phyloP scores from a whole-genome alignment of 2,329 filamentous ascomycete species.

The Talaromyces rugulosus region DNA sequence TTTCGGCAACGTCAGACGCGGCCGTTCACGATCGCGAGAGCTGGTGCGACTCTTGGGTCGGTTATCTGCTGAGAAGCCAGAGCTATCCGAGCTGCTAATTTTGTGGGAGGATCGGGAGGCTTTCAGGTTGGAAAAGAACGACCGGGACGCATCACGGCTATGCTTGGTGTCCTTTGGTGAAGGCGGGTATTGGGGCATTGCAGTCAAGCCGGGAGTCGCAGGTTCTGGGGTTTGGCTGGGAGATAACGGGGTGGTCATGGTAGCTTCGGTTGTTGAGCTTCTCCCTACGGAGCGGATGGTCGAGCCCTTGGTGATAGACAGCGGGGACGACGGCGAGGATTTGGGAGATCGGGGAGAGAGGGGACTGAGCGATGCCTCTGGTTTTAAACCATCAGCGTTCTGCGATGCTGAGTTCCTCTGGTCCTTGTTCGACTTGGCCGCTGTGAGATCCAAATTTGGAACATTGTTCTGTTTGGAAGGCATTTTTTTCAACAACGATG shows the following conservation, averaged over 20 bases:
- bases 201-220: slow-evolving; percentile 40
- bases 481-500: slow-evolving; percentile 25
- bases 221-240: slow-evolving; percentile 24
- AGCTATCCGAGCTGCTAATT: slow-evolving; percentile 38
- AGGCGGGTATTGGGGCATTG: slow-evolving; percentile 42
- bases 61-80: slow-evolving; percentile 31
- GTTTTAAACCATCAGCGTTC: slow-evolving; percentile 31
- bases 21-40: slow-evolving; percentile 36
- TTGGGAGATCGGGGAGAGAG: slow-evolving; percentile 36
- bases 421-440: slow-evolving; percentile 26
- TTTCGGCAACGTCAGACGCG: slow-evolving; percentile 29
- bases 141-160: slow-evolving; percentile 41
- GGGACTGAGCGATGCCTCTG: slow-evolving; percentile 29
- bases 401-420: slow-evolving; percentile 25
- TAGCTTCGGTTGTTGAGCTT: slow-evolving; percentile 27
- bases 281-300: slow-evolving; percentile 40
- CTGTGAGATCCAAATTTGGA: slow-evolving; percentile 35
- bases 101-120: slow-evolving; percentile 43
- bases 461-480: slow-evolving; percentile 32
- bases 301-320: slow-evolving; percentile 28
- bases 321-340: slow-evolving; percentile 33
- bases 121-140: slow-evolving; percentile 45
- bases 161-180: slow-evolving; percentile 41
- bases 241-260: slow-evolving; percentile 26
- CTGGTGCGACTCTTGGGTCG: slow-evolving; percentile 38